These are phyloP conservation scores for Monosiga brevicollis DNA, from an alignment of 78 protist genomes.

Conservation along the genomic window DNA sequence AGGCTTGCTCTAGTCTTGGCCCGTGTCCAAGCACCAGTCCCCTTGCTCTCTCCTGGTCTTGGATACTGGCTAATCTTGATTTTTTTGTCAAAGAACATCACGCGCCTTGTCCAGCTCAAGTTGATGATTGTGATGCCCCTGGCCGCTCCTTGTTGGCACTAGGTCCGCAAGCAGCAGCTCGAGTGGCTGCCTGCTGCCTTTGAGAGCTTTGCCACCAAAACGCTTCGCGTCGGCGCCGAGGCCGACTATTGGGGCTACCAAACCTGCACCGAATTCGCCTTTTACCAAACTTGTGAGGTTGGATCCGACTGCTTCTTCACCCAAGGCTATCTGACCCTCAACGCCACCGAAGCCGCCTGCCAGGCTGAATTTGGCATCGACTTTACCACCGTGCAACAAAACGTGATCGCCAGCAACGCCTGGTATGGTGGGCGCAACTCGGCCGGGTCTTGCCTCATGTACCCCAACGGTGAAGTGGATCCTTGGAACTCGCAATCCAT, in stretches of 20 bases:
- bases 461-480: constrained; percentile 32
- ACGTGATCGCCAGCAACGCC: constrained; percentile 13
- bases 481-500: constrained; percentile 32
- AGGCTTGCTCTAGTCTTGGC: too few relatives aligned
- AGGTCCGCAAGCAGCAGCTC: not conserved
- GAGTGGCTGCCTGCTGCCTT: not conserved
- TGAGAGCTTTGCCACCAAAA: not conserved
- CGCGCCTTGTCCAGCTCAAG: too few relatives aligned
- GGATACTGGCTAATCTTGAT: too few relatives aligned
- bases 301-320: constrained; percentile 15
- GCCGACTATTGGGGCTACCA: constrained; percentile 17
- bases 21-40: too few relatives aligned
- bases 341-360: not conserved
- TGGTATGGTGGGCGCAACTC: constrained; percentile 27
- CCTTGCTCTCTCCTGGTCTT: too few relatives aligned
- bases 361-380: not conserved
- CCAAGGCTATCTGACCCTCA: constrained; percentile 1
- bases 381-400: not conserved
- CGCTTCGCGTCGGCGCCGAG: not conserved
- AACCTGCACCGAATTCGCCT: constrained; percentile 44
- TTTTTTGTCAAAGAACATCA: too few relatives aligned
- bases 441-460: constrained; percentile 19
- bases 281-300: constrained; percentile 44
- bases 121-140: too few relatives aligned
- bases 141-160: too few relatives aligned